A percentile compares a stretch with the other conserved stretches of the same genome.
Evolutionary conservation across 2,329 filamentous ascomycete genomes (phyloP).

Genomic region (Seiridium cupressi): DNA sequence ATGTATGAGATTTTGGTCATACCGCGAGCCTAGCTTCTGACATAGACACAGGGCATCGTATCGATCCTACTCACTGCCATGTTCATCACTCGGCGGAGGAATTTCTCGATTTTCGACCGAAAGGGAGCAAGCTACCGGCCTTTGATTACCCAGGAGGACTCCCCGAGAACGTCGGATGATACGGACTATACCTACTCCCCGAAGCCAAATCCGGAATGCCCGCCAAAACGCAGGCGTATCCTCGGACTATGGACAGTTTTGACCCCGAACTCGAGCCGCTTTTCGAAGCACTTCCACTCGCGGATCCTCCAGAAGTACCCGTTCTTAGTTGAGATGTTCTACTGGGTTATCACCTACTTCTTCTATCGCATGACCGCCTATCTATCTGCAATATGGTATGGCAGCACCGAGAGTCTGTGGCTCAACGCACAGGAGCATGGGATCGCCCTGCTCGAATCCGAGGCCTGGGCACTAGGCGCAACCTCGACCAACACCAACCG

Average conservation of each 20-base stretch:
- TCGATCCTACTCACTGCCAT: slow-evolving; percentile 34
- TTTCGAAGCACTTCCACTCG: slow-evolving; percentile 56
- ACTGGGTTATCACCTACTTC: slow-evolving; percentile 65
- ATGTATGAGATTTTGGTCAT: slow-evolving; percentile 8
- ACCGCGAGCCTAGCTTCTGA: neutral
- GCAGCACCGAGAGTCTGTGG: slow-evolving; percentile 43
- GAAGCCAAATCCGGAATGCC: slow-evolving; percentile 15
- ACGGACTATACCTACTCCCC: slow-evolving; percentile 6
- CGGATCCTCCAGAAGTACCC: slow-evolving; percentile 62
- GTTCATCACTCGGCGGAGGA: slow-evolving; percentile 33
- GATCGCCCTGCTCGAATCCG: slow-evolving; percentile 30
- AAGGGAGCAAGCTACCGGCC: slow-evolving; percentile 16
- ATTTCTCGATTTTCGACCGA: slow-evolving; percentile 29
- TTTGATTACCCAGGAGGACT: slow-evolving; percentile 15
- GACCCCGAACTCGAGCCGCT: slow-evolving; percentile 57
- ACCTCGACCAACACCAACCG: slow-evolving; percentile 22
- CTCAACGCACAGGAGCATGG: slow-evolving; percentile 43
- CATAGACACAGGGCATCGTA: slow-evolving; percentile 29
- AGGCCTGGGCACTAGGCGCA: slow-evolving; percentile 27
- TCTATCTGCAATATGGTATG: slow-evolving; percentile 48
- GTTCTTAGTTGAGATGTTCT: slow-evolving; percentile 72
- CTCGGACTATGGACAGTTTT: slow-evolving; percentile 29
- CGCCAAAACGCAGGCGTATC: slow-evolving; percentile 25
- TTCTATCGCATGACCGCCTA: slow-evolving; percentile 62
- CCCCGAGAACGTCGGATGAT: slow-evolving; percentile 17